Base-by-base conservation (phyloP, 345 rosid genomes). In the Ricinus communis region DNA sequence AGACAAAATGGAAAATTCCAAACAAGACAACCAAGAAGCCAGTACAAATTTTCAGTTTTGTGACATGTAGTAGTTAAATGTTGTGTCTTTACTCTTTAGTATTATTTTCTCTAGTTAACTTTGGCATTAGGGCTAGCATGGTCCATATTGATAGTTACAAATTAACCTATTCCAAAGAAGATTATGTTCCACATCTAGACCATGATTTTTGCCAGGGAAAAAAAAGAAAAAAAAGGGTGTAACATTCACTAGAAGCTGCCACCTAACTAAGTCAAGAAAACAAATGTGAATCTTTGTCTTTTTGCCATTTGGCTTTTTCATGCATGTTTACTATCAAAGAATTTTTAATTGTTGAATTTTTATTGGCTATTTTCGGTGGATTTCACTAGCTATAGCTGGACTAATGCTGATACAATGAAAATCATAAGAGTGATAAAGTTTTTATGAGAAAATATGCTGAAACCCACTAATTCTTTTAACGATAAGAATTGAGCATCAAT, bases 11-110 rank as follows among this genome's bases (percentile, higher is more conserved):
- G 30, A 52, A 67, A 24, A 22, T n/a, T 52, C 31, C 60, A 15
- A 66, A 66, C 1, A 51, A 46, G 8, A 54, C n/a, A 51, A 19
- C 31, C 58, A 22, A 50, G 45, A 65, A 51, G 43, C 45, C 57
- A 9, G 40, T 16, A 31, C 22, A 65, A 18, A 38, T 43, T 22
- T 0, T n/a, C 66, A 21, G 28, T 28, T n/a, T 16, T 6, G 22
- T 15, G n/a, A 18, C 11, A 0, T 16, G 13, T 30, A n/a, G 30
- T 54, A 24, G 30, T 22, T 9, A 21, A 1, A 54, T 54, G 14
- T 61, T 0, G 27, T 62, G 66, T 62, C 30, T 40, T 62, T 41
- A 60, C 45, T 31, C 25, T 36, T 60, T 36, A 60, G 65, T n/a
- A 33, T 16, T 16, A 36, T 14, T 5, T n/a, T n/a, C n/a, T n/a